Percentiles rank a stretch among this genome's conserved stretches.
These are phyloP conservation scores for Paramecium tetraurelia DNA, from an alignment of 73 alveolate genomes.

Conservation along the genomic window DNA sequence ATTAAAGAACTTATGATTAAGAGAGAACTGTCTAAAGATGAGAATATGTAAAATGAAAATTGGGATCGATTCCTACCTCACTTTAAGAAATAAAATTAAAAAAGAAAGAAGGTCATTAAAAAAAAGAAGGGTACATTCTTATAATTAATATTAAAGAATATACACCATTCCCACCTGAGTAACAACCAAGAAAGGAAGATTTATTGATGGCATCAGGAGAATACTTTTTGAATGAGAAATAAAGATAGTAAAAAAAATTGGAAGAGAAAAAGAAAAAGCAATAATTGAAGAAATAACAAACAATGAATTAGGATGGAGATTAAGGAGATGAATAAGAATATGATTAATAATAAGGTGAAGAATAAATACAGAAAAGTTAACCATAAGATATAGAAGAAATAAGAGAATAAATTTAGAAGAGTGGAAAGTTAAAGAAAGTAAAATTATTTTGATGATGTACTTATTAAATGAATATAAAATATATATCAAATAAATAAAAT, in stretches of 20 bases:
- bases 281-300: slow-evolving; percentile 62
- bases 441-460: slow-evolving; percentile 47
- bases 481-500: background rate
- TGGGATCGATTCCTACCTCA: slow-evolving; percentile 99
- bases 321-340: slow-evolving; percentile 66
- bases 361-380: background rate
- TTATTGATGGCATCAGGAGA: slow-evolving; percentile 96
- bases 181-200: slow-evolving; percentile 94
- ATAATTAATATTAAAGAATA: slow-evolving; percentile 62
- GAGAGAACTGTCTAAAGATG: slow-evolving; percentile 96
- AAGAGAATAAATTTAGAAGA: slow-evolving; percentile 36
- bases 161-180: slow-evolving; percentile 97
- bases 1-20: slow-evolving; percentile 97
- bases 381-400: slow-evolving; percentile 52
- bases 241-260: slow-evolving; percentile 69
- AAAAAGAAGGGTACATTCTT: slow-evolving; percentile 62
- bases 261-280: slow-evolving; percentile 72
- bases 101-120: slow-evolving; percentile 79
- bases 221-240: slow-evolving; percentile 88
- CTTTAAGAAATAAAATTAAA: slow-evolving; percentile 94
- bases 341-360: slow-evolving; percentile 40
- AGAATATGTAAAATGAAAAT: slow-evolving; percentile 88
- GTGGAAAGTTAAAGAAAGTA: slow-evolving; percentile 52
- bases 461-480: background rate
- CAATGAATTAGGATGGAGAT: slow-evolving; percentile 71